Evolutionary conservation across 805 yeast genomes (phyloP).

Genomic region (Cyberlindnera mississippiensis): DNA sequence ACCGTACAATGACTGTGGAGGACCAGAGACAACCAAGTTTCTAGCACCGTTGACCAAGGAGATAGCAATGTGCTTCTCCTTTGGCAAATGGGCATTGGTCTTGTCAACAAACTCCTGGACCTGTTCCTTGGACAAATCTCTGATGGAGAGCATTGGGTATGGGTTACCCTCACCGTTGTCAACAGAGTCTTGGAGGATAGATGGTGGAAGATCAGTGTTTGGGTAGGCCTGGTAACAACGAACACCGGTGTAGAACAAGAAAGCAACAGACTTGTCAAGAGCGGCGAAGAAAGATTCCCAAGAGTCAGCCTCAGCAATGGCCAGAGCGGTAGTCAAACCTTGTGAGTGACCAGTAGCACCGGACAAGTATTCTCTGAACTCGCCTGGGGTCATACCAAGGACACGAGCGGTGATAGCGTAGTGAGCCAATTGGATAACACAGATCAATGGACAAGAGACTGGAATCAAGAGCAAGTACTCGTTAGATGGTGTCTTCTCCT

Average conservation of each 20-base stretch:
- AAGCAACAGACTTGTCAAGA: constrained; percentile 73
- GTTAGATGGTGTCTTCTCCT: constrained; percentile 82
- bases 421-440: constrained; percentile 92
- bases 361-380: constrained; percentile 60
- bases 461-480: constrained; percentile 90
- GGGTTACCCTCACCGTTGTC: constrained; percentile 96
- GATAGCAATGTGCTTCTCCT: constrained; percentile 83
- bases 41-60: constrained; percentile 95
- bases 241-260: constrained; percentile 90
- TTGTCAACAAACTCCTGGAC: constrained; percentile 74
- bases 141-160: constrained; percentile 93
- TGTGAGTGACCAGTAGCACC: constrained; percentile 91
- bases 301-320: constrained; percentile 73
- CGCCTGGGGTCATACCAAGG: constrained; percentile 86
- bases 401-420: constrained; percentile 83
- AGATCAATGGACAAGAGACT: constrained; percentile 94
- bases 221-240: constrained; percentile 90
- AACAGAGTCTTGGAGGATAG: constrained; percentile 85
- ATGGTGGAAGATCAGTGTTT: constrained; percentile 89
- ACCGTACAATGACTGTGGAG: constrained; percentile 97
- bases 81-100: constrained; percentile 92
- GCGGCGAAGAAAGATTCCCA: constrained; percentile 80
- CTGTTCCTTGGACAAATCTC: constrained; percentile 79
- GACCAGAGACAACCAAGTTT: constrained; percentile 94
- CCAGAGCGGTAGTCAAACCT: constrained; percentile 90